phyloP scores from a whole-genome alignment of 768 basidiomycete genomes.

The Tephrocybe sp. region DNA sequence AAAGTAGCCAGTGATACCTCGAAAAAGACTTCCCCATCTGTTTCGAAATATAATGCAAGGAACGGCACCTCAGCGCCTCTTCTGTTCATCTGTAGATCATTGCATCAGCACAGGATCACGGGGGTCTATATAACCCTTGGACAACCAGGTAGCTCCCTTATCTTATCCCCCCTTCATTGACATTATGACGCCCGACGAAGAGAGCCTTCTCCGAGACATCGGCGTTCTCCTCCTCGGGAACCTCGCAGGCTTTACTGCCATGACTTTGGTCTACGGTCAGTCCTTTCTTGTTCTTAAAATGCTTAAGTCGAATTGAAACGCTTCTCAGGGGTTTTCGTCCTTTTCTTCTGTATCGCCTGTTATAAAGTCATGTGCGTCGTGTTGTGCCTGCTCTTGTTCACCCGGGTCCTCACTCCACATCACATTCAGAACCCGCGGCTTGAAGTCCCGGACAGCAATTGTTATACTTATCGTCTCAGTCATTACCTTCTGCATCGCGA shows the following conservation, averaged over 20 bases:
- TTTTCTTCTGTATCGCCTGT: constrained; percentile 11
- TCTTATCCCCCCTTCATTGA: neutral
- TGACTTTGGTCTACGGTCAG: constrained; percentile 17
- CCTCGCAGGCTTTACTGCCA: constrained; percentile 17
- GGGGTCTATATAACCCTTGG: neutral
- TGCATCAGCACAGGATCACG: neutral
- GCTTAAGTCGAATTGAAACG: neutral
- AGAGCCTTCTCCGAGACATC: constrained; percentile 12
- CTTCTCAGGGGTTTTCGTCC: constrained; percentile 14
- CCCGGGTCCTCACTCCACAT: neutral
- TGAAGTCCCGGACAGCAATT: constrained; percentile 1
- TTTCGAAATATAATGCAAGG: constrained; percentile 4
- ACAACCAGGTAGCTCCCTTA: neutral
- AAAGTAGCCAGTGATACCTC: neutral
- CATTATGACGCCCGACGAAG: constrained; percentile 9
- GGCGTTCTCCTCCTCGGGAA: constrained; percentile 15
- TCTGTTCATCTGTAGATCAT: neutral
- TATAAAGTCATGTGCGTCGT: constrained; percentile 16
- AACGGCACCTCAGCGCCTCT: neutral
- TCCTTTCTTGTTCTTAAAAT: neutral
- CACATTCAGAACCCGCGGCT: constrained; percentile 4
- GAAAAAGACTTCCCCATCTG: neutral
- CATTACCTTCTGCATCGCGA: constrained; percentile 12
- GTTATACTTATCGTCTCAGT: neutral
- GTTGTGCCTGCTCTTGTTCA: neutral